Evolutionary conservation across 2,329 filamentous ascomycete species (phyloP).

Genomic region (Myriosclerotinia scirpicola): DNA sequence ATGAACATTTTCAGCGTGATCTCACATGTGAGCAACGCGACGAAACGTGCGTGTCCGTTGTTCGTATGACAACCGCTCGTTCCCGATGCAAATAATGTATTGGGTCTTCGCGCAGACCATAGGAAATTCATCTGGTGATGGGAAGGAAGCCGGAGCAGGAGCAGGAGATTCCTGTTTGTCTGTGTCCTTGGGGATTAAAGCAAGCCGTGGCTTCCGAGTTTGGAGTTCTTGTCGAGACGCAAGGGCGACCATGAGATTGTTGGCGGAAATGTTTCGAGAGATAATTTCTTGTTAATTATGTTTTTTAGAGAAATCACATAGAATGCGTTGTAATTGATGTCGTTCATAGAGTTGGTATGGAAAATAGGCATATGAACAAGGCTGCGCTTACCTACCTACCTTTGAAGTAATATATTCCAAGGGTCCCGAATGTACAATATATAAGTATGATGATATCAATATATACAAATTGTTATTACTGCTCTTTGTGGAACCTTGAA

Average conservation of each 20-base stretch:
- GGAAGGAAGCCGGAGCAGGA: neutral
- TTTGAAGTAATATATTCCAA: too few relatives aligned
- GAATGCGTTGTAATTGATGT: conserved; percentile 26
- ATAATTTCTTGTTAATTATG: conserved; percentile 26
- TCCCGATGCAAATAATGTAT: conserved; percentile 24
- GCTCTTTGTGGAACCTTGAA: too few relatives aligned
- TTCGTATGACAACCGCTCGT: conserved; percentile 15
- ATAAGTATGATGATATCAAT: too few relatives aligned
- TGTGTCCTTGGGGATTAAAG: neutral
- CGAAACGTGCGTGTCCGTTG: conserved; percentile 26
- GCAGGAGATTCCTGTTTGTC: conserved; percentile 19
- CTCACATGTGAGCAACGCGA: conserved; percentile 27
- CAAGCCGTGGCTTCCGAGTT: conserved; percentile 6
- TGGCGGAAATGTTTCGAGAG: conserved; percentile 22
- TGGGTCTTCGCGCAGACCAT: conserved; percentile 19
- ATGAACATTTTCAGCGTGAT: conserved; percentile 29
- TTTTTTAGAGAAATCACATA: conserved; percentile 30
- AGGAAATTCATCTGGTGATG: conserved; percentile 15
- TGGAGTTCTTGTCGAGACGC: conserved; percentile 15
- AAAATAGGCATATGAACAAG: conserved; percentile 26
- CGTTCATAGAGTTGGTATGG: conserved; percentile 29
- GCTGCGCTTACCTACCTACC: too few relatives aligned
- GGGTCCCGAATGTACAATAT: too few relatives aligned
- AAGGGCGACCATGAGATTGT: conserved; percentile 22
- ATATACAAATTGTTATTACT: too few relatives aligned